These are phyloP conservation scores for Aschersonia sp. DNA, from an alignment of 2,329 filamentous ascomycete genomes.

Conservation along the genomic window DNA sequence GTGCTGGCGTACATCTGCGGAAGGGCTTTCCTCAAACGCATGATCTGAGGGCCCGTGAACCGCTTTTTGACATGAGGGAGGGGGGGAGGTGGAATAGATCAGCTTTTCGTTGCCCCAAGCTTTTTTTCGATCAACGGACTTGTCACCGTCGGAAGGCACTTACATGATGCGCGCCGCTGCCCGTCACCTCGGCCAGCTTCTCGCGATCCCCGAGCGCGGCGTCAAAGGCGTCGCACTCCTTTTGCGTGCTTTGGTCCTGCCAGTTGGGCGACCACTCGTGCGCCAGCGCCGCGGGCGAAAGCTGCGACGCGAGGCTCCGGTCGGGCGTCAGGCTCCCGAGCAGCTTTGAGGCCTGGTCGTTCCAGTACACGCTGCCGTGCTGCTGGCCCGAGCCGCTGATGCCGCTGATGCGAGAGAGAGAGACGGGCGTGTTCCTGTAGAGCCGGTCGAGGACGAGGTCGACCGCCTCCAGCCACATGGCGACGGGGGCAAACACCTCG, in stretches of 20 bases:
- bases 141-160: slow-evolving; percentile 14
- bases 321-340: slow-evolving; percentile 45
- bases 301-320: slow-evolving; percentile 55
- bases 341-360: slow-evolving; percentile 47
- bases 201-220: slow-evolving; percentile 49
- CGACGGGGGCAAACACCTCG: slow-evolving; percentile 85
- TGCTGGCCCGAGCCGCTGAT: slow-evolving; percentile 92
- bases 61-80: slow-evolving; percentile 34
- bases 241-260: slow-evolving; percentile 93
- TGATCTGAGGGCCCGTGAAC: slow-evolving; percentile 94
- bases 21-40: slow-evolving; percentile 68
- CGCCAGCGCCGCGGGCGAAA: slow-evolving; percentile 53
- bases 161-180: slow-evolving; percentile 90
- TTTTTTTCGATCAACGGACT: not conserved
- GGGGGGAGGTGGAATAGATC: not conserved
- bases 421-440: slow-evolving; percentile 43
- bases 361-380: slow-evolving; percentile 96
- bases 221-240: slow-evolving; percentile 83
- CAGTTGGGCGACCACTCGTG: slow-evolving; percentile 88
- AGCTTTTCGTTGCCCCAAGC: not conserved
- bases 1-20: slow-evolving; percentile 72
- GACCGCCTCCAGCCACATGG: slow-evolving; percentile 86
- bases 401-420: slow-evolving; percentile 62
- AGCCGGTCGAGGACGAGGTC: slow-evolving; percentile 71
- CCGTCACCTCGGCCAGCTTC: slow-evolving; percentile 63